Conservation (phyloP, 208 protist species). For the Leishmania braziliensis region DNA sequence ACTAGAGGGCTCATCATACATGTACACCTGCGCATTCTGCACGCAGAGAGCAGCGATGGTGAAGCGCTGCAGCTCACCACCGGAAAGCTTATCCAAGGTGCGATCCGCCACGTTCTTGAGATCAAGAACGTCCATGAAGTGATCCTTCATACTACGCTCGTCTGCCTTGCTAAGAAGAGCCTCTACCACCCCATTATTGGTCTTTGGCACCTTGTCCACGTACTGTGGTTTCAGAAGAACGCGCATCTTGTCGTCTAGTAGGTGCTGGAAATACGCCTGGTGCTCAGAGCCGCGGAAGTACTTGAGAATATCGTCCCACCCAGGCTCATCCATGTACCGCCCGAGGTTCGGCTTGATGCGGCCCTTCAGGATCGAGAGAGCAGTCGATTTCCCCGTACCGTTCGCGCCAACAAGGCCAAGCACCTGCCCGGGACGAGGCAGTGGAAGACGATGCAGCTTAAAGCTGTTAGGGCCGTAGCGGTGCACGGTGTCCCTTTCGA, state of each 20-base stretch:
- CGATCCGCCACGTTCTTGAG: conserved; percentile 94
- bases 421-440: conserved; percentile 98
- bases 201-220: conserved; percentile 99
- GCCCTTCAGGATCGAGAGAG: conserved; percentile 98
- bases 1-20: conserved; percentile 99
- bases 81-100: conserved; percentile 97
- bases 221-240: conserved; percentile 99
- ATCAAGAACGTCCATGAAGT: conserved; percentile 93
- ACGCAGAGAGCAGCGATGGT: conserved; percentile 96
- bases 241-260: conserved; percentile 98
- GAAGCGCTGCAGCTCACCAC: conserved; percentile 99
- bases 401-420: conserved; percentile 99
- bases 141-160: conserved; percentile 80
- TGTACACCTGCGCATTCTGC: conserved; percentile 96
- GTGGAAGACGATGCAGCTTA: conserved; percentile 99
- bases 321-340: conserved; percentile 93
- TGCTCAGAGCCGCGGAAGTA: conserved; percentile 99
- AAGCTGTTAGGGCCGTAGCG: conserved; percentile 99
- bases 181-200: conserved; percentile 95
- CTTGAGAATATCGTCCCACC: conserved; percentile 98
- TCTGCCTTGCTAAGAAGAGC: conserved; percentile 94
- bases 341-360: conserved; percentile 99
- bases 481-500: conserved; percentile 98
- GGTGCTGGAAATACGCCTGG: conserved; percentile 99
- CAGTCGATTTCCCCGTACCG: conserved; percentile 99